Base-by-base conservation (phyloP, 2,329 filamentous ascomycete genomes). In the Botryotinia globosa region DNA sequence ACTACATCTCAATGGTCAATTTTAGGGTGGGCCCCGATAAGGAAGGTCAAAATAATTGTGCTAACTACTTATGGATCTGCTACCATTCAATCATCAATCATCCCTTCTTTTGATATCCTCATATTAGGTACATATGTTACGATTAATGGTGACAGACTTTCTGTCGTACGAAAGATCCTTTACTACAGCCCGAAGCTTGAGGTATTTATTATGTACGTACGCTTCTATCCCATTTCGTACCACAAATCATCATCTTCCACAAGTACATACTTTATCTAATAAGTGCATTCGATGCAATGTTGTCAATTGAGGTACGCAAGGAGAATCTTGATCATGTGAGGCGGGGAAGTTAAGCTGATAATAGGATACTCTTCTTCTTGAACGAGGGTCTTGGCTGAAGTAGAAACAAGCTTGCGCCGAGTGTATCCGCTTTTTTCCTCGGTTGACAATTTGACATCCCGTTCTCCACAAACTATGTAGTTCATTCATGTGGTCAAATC, bases 351-450 rank as follows among this genome's bases (percentile, higher is more conserved):
- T n/a, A 22, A 42, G 34, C 45, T 29, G 45, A 54, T 32, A 51
- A 66, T 29, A 66, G 45, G 32, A 66, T 66, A 22, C 45, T 39
- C 64, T 44, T 16, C 20, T 32, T 32, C 48, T 56, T n/a, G n/a
- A 68, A 68, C 9, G 34, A 58, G 51, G 18, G 25, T 32, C 65
- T 67, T 56, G 65, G 65, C 65, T 48, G 34, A 42, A 32, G 65
- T 56, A 42, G 10, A 42, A 58, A 68, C 48, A 68, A 68, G 48
- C 34, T 65, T 42, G 34, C 65, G n/a, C 48, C 34, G 65, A 56
- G 48, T 16, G 1, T 67, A 29, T 67, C 65, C 48, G 48, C 10
- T 32, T 8, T 42, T 56, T 42, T 32, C n/a, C 34, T 29, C 10
- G 29, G 9, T 29, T 20, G 20, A 56, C 10, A 25, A 22, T 5